Evolutionary conservation across 106 monocot species (phyloP), one percentile per base, ranked within the genome.

Genomic region (Dactylorhiza incarnata): DNA sequence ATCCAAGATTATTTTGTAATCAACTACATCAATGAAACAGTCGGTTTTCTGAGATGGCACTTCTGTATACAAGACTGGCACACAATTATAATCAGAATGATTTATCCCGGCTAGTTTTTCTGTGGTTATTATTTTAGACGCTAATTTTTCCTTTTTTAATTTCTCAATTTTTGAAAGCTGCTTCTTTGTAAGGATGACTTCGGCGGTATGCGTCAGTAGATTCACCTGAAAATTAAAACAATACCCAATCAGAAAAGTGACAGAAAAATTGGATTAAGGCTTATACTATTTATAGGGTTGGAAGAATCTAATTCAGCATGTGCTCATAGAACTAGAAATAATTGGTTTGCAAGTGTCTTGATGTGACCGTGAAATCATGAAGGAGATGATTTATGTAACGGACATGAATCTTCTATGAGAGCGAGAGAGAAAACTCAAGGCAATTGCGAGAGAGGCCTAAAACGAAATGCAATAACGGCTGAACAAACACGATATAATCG

Each of bases 171-270:
- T 74, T 10, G 26, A 13, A 48, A 81, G 79, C 69, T 84, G 69
- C 3, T 59, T 7, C 45, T 20, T 15, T 14, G 55, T 4, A 52
- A 79, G 45, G 11, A n/a, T 44, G 12, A 84, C 70, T 63, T 81
- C 84, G 8, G 76, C 53, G 24, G 79, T 84, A 44, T 87, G 87
- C 56, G 81, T 84, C 50, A 87, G 47, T 13, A 87, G 68, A 59
- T 87, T 84, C n/a, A 87, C 84, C 84, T 82, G 73, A 52, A 67
- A 62, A 72, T 47, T 48, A 22, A 48, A 20, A 10, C 17, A 10
- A 72, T 16, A 72, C 23, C 11, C 69, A 45, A 17, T 46, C 45
- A 69, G 45, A 45, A 69, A 45, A 55, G n/a, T 55, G 17, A 5
- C 17, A 55, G 55, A n/a, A 2, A 3, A 17, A 56, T 56, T n/a